Conservation (phyloP, 345 rosid genomes). For the Murraya paniculata region DNA sequence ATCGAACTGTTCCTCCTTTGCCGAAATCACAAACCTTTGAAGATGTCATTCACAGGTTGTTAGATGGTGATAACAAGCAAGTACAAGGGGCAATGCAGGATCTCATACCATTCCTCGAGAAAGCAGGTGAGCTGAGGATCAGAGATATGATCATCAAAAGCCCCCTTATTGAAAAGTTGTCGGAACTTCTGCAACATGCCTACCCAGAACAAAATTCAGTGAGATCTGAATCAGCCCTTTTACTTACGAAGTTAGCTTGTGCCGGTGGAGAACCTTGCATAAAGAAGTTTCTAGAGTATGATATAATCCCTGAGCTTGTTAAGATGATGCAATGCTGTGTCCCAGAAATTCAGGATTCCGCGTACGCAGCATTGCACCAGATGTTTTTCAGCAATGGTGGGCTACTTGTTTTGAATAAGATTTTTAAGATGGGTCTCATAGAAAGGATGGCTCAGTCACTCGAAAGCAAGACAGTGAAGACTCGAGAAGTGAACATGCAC, state of each 20-base stretch:
- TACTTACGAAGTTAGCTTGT: constrained; percentile 29
- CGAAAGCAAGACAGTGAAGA: constrained; percentile 24
- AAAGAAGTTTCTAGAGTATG: constrained; percentile 21
- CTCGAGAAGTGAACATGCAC: constrained; percentile 19
- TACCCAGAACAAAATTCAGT: constrained; percentile 16
- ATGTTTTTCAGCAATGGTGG: constrained; percentile 29
- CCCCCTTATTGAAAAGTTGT: constrained; percentile 23
- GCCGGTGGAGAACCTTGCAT: constrained; percentile 31
- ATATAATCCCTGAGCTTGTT: constrained; percentile 22
- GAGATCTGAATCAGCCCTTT: constrained; percentile 30
- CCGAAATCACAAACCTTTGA: constrained; percentile 24
- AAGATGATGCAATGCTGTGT: constrained; percentile 30
- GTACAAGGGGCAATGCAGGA: constrained; percentile 28
- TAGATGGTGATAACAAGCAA: constrained; percentile 7
- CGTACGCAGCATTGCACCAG: constrained; percentile 27
- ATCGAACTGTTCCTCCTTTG: neutral
- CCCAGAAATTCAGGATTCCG: constrained; percentile 32
- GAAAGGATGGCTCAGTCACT: constrained; percentile 19
- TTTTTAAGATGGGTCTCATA: constrained; percentile 19
- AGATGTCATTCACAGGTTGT: constrained; percentile 23
- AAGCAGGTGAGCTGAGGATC: constrained; percentile 25
- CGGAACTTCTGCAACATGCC: constrained; percentile 22
- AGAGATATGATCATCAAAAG: constrained; percentile 26
- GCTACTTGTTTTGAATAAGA: constrained; percentile 17
- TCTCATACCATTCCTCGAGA: constrained; percentile 33